Base-by-base conservation (phyloP, 108 stramenopile species). In the Nannochloropsis salina region DNA sequence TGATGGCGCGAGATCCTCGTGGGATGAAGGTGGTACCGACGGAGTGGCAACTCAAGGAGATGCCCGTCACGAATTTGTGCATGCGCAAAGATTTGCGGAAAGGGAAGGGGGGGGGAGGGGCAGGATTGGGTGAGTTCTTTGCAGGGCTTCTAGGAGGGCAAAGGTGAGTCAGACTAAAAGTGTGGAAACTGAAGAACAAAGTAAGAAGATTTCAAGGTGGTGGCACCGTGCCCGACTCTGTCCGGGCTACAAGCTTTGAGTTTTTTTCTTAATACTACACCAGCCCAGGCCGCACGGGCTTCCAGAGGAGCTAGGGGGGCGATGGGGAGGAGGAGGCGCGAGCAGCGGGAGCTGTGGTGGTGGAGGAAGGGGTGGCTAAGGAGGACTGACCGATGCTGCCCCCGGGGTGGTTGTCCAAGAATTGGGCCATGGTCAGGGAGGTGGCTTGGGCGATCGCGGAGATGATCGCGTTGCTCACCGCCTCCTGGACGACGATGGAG, bases 341-440 rank as follows among this genome's bases (percentile, higher is more conserved):
- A 74, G 61, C 61, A 6, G 61, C 61, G n/a, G 61, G 4, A 6
- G 6, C 61, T 74, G 61, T 15, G 6, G 61, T 74, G 61, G 61
- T 74, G 6, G 20, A 74, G 61, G 61, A 74, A 74, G 2, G 20
- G n/a, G 5, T 74, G 8, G 61, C 61, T n/a, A 74, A 74, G n/a
- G 61, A 74, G 6, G 61, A 74, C 8, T 15, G n/a, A 74, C 61
- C 61, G n/a, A 74, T 74, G 61, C 61, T 74, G 6, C 61, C 61
- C 61, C 61, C 61, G n/a, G 61, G 61, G n/a, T 74, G 61, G 61
- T 74, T 74, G 61, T 74, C 61, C 3, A 74, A n/a, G 61, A 74
- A 74, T 2, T 74, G 20, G 20, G n/a, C 15, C 20, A 74, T n/a
- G 61, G 61, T 74, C 3, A 74, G n/a, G n/a, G 15, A n/a, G n/a